Evolutionary conservation across 176 grass and related monocot genomes (phyloP).

Genomic region (Eragrostis nindensis): DNA sequence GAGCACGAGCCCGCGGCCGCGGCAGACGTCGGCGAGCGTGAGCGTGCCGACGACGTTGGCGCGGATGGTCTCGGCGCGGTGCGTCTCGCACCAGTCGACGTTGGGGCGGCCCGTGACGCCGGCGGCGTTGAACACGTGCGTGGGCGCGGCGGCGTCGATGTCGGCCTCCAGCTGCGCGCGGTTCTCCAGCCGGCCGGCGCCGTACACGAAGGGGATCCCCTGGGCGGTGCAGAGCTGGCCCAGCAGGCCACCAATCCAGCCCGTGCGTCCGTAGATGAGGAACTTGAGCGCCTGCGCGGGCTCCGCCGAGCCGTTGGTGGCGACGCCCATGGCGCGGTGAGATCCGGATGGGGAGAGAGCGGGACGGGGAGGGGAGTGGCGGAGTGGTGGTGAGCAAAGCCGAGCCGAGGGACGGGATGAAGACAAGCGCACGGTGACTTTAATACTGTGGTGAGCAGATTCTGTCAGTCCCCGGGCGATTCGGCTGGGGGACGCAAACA

Average conservation of each 20-base stretch:
- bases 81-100: slow-evolving; percentile 90
- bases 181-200: slow-evolving; percentile 69
- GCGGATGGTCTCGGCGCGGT: slow-evolving; percentile 73
- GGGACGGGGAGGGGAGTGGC: neutral
- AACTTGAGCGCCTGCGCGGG: slow-evolving; percentile 55
- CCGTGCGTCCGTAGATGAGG: slow-evolving; percentile 87
- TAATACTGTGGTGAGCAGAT: slow-evolving; percentile 27
- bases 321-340: slow-evolving; percentile 47
- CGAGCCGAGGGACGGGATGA: neutral
- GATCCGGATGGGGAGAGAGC: slow-evolving; percentile 31
- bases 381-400: slow-evolving; percentile 38
- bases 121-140: slow-evolving; percentile 85
- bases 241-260: slow-evolving; percentile 82
- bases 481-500: neutral
- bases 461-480: neutral
- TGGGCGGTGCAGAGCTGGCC: slow-evolving; percentile 61
- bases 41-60: slow-evolving; percentile 86
- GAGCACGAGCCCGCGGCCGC: slow-evolving; percentile 60
- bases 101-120: slow-evolving; percentile 92
- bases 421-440: slow-evolving; percentile 2
- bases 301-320: slow-evolving; percentile 56
- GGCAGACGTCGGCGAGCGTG: slow-evolving; percentile 84
- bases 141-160: slow-evolving; percentile 56
- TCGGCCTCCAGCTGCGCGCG: slow-evolving; percentile 65
- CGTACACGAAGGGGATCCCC: slow-evolving; percentile 70